A percentile compares a stretch with the other conserved stretches of the same genome.
Evolutionary conservation across 306 rosid genomes (phyloP).

Genomic region (Betula pendula): DNA sequence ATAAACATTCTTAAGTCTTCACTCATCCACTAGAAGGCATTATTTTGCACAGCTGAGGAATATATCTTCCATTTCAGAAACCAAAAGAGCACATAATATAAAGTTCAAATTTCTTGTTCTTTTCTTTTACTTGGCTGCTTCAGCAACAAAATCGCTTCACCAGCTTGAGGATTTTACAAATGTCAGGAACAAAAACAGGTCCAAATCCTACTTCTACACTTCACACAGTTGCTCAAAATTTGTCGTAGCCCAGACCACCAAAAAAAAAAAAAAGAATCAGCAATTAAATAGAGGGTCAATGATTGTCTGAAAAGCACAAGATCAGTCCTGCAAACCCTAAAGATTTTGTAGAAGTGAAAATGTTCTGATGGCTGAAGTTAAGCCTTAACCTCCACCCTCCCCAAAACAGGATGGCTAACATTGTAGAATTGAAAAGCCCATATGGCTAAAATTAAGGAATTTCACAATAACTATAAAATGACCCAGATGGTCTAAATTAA

Average conservation of each 20-base stretch:
- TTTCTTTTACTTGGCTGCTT: not conserved
- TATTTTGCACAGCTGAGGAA: not conserved
- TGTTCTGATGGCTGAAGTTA: not conserved
- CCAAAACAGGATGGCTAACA: not conserved
- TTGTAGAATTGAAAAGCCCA: not conserved
- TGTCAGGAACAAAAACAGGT: not conserved
- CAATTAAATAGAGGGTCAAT: not conserved
- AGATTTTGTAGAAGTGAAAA: not conserved
- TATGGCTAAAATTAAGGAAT: not conserved
- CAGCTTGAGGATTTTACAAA: not conserved
- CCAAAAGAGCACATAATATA: not conserved
- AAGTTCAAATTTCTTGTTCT: not conserved
- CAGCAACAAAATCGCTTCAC: not conserved
- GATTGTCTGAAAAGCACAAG: not conserved
- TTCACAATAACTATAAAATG: not conserved
- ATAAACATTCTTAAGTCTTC: not conserved
- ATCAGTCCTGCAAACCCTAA: not conserved
- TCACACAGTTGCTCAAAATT: not conserved
- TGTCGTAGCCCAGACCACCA: not conserved
- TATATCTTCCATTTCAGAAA: not conserved
- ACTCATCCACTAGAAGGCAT: not conserved
- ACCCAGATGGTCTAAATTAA: not conserved
- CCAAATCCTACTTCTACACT: not conserved
- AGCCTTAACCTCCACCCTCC: conserved; percentile 3
- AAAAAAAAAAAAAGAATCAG: not conserved